Conservation (phyloP, 1,284 basidiomycete genomes). For the Apiotrichum sp. region DNA sequence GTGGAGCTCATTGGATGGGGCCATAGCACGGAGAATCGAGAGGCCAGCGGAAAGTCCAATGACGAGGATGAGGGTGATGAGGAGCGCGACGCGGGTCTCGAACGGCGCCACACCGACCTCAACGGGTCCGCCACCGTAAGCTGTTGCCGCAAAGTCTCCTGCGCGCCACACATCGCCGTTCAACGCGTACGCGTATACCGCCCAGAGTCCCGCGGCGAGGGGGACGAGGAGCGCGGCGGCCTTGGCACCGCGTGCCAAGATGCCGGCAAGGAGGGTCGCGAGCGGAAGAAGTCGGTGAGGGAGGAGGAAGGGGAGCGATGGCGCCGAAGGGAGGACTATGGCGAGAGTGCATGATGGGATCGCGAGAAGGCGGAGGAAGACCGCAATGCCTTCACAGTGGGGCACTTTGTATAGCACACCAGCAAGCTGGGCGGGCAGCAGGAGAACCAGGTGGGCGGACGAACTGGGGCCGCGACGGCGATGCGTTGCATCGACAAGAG, state of each 20-base stretch:
- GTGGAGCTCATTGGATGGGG: slow-evolving; percentile 16
- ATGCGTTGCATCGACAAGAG: slow-evolving; percentile 10
- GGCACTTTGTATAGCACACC: slow-evolving; percentile 9
- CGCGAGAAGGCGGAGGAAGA: slow-evolving; percentile 7
- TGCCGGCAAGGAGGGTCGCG: slow-evolving; percentile 12
- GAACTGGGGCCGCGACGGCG: slow-evolving; percentile 11
- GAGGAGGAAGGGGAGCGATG: slow-evolving; percentile 12
- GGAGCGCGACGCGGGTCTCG: slow-evolving; percentile 17
- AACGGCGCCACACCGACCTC: slow-evolving; percentile 20
- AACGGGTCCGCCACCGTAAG: slow-evolving; percentile 2
- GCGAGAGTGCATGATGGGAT: slow-evolving; percentile 16
- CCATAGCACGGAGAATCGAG: slow-evolving; percentile 19
- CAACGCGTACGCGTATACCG: slow-evolving; percentile 15
- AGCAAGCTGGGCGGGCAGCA: slow-evolving; percentile 14
- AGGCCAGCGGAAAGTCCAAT: slow-evolving; percentile 13
- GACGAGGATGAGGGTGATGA: slow-evolving; percentile 15
- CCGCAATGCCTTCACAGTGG: background rate
- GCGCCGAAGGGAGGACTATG: slow-evolving; percentile 12
- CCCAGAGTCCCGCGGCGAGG: slow-evolving; percentile 10
- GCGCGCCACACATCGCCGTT: slow-evolving; percentile 19
- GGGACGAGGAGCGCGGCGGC: slow-evolving; percentile 18
- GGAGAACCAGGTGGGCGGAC: slow-evolving; percentile 12
- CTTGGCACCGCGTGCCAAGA: slow-evolving; percentile 18
- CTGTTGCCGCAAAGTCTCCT: background rate
- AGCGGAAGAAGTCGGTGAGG: slow-evolving; percentile 16